phyloP scores from a whole-genome alignment of 2,329 filamentous ascomycete species.

The Penicillium sp. region DNA sequence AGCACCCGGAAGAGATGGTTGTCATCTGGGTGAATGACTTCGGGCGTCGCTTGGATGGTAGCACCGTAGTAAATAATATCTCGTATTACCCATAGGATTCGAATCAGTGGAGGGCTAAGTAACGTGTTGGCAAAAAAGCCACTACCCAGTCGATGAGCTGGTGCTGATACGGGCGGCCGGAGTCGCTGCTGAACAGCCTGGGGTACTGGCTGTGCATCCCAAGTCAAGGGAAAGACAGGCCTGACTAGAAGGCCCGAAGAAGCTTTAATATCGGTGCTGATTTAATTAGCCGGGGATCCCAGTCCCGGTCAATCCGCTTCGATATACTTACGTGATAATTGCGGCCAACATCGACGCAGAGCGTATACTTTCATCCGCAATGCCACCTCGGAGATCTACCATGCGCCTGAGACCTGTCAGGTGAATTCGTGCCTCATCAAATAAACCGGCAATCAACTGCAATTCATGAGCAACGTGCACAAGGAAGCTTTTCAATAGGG shows the following conservation, averaged over 20 bases:
- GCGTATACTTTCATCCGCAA: constrained; percentile 24
- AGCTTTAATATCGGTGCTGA: constrained; percentile 34
- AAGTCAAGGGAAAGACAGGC: constrained; percentile 34
- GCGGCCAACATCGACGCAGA: constrained; percentile 25
- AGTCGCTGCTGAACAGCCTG: constrained; percentile 26
- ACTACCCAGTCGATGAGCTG: constrained; percentile 24
- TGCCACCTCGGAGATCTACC: constrained; percentile 37
- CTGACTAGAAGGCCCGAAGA: constrained; percentile 32
- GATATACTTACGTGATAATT: constrained; percentile 27
- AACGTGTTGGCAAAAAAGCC: constrained; percentile 27
- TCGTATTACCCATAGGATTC: constrained; percentile 25
- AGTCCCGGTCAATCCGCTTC: not conserved
- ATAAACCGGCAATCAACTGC: constrained; percentile 37
- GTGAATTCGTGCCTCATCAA: constrained; percentile 39
- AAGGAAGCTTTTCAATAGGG: not conserved
- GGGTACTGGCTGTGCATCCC: constrained; percentile 31
- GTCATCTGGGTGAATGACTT: constrained; percentile 23
- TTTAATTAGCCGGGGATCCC: constrained; percentile 3
- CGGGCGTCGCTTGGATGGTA: constrained; percentile 21
- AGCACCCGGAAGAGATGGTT: constrained; percentile 33
- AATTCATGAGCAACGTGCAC: not conserved
- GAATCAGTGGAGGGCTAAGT: constrained; percentile 28
- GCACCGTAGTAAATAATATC: constrained; percentile 34
- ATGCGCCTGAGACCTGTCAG: constrained; percentile 36
- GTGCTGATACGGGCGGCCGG: constrained; percentile 24